Conservation (phyloP, 495 filamentous ascomycete species). For the Penicillium paxilli region DNA sequence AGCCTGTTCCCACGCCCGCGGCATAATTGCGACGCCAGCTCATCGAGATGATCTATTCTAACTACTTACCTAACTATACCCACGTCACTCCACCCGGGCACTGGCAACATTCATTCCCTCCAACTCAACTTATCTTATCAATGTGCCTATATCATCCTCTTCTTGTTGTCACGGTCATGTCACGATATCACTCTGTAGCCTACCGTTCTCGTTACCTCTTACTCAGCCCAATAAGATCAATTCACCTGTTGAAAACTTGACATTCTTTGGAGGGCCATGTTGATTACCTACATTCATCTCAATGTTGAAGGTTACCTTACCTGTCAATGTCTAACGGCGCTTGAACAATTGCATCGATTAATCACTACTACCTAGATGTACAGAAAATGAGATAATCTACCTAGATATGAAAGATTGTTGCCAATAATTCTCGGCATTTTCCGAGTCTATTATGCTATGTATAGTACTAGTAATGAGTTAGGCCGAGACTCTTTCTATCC, state of each 20-base stretch:
- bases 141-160: conserved; percentile 5
- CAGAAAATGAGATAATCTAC: no score
- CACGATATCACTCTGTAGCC: conserved; percentile 24
- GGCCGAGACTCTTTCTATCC: background rate
- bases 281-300: no score
- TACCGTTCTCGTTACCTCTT: conserved; percentile 14
- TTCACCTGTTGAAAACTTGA: background rate
- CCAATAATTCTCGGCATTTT: no score
- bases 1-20: conserved; percentile 30
- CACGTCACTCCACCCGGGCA: conserved; percentile 11
- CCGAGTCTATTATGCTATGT: no score
- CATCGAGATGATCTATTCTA: background rate
- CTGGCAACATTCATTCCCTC: background rate
- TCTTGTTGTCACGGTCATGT: conserved; percentile 12
- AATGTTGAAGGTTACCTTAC: no score
- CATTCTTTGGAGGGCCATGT: background rate
- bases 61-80: background rate
- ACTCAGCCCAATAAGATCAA: background rate
- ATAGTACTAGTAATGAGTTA: background rate
- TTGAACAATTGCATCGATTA: no score
- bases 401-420: no score
- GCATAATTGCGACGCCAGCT: conserved; percentile 21
- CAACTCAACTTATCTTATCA: conserved; percentile 8
- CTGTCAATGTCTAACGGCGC: no score
- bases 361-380: no score